Evolutionary conservation across 768 basidiomycete species (phyloP), one percentile per base, ranked within the genome.

Genomic region (Tricholoma matsutake): DNA sequence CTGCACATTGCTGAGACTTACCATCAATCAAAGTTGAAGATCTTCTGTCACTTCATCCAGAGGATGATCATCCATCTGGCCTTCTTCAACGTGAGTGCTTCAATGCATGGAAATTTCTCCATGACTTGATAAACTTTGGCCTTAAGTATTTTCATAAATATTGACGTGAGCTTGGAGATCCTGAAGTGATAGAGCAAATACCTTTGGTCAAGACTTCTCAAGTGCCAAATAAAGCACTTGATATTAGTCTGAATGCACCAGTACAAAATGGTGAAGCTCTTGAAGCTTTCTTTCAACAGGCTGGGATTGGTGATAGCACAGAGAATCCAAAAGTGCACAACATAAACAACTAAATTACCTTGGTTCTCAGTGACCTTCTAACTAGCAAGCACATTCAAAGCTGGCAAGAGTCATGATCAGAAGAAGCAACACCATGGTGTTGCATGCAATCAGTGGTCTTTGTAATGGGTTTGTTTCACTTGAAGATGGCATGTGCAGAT

Each of bases 401-500:
- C 13, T 39, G 63, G 13, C 60, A 53, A 31, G 34, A 56, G 20
- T 51, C 49, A 6, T 55, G 66, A 3, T 34, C 63, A 0, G 65
- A 67, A 25, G 69, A 70, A 57, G n/a, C 41, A 7, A 67, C 54
- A 14, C 61, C 65, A n/a, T 63, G 60, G 61, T 25, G 47, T 8
- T 60, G 68, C 5, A 58, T 69, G 31, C 66, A 69, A 54, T 66
- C 29, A 57, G 57, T 69, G 0, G 52, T 69, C 16, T 69, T 63
- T 52, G 54, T 71, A 2, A 61, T 61, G 13, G 72, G 72, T 1
- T 59, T 71, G 7, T 72, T 73, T 49, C 72, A 73, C 51, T 39
- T 67, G 22, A 68, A 72, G 57, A 72, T 73, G 72, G 71, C 72
- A 2, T 60, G 58, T 61, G 69, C 63, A 0, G 69, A 72, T 31